Base-by-base conservation (phyloP, 345 rosid species). In the Ricinus communis region DNA sequence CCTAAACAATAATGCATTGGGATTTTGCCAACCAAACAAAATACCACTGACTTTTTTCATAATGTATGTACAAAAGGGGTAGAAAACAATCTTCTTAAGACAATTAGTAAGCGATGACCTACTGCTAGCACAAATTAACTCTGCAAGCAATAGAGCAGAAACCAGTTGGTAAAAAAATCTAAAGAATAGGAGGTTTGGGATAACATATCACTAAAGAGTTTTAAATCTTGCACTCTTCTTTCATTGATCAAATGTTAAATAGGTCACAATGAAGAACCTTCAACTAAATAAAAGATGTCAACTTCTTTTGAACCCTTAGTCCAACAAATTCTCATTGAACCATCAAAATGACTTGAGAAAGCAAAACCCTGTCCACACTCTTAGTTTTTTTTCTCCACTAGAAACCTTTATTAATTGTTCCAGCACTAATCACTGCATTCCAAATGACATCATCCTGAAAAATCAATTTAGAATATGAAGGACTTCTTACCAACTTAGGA, bases 401-500 rank as follows among this genome's bases (percentile, higher is more conserved):
- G 24, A 36, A 56, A 33, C 30, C 28, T 51, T 70, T 15, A 8
- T 21, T 43, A 43, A 43, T 43, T 43, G 47, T 52, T 50, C 36
- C 24, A 36, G 30, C 18, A 1, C 8, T n/a, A 50, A 21, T 31
- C 46, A 70, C 36, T 14, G 21, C 41, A 46, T 40, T 13, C 33
- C 30, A 60, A 16, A 36, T 52, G 60, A 25, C 18, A 59, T 6
- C 9, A 31, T 0, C 15, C 10, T 43, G 16, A 54, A 57, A n/a
- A n/a, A n/a, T 47, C 12, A 28, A n/a, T 59, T 66, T 14, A 24
- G 24, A 43, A 69, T 25, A 36, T 8, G 27, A 66, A 43, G 13
- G 31, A 74, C 71, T 36, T 69, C 91, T 85, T 77, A 91, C 98
- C 90, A 91, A 65, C 77, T 88, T 89, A 1, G 94, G 89, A 70